A percentile compares a stretch with the other conserved stretches of the same genome.
These are phyloP conservation scores for Brettanomyces nanus DNA, from an alignment of 805 yeast species.

Conservation along the genomic window DNA sequence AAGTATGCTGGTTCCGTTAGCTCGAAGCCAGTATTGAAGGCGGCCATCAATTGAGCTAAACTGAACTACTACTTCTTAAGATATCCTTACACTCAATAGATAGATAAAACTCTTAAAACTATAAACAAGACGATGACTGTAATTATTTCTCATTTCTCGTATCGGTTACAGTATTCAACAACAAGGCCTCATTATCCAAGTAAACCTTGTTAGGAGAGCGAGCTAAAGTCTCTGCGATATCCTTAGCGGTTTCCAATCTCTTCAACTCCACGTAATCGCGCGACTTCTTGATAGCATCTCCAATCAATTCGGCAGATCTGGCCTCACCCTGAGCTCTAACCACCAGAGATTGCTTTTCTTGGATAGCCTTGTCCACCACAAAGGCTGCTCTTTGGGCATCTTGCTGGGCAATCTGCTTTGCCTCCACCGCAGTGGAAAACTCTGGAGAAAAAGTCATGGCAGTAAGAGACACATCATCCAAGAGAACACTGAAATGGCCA, in stretches of 20 bases:
- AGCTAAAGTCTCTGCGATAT: slow-evolving; percentile 80
- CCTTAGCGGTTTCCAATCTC: slow-evolving; percentile 94
- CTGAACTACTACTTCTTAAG: background rate
- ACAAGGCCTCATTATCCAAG: slow-evolving; percentile 84
- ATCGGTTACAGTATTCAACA: slow-evolving; percentile 83
- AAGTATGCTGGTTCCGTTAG: slow-evolving; percentile 59
- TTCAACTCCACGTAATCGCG: slow-evolving; percentile 94
- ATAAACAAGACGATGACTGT: background rate
- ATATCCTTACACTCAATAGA: background rate
- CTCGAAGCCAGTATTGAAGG: slow-evolving; percentile 36
- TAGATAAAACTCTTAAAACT: background rate
- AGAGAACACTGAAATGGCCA: slow-evolving; percentile 69
- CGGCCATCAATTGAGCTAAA: slow-evolving; percentile 27
- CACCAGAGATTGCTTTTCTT: slow-evolving; percentile 94
- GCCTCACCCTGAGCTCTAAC: slow-evolving; percentile 99
- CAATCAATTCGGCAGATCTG: slow-evolving; percentile 92
- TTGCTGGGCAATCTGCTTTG: slow-evolving; percentile 98
- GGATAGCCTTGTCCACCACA: slow-evolving; percentile 92
- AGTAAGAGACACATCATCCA: slow-evolving; percentile 95
- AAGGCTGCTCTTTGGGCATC: slow-evolving; percentile 99
- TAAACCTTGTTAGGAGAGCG: slow-evolving; percentile 86
- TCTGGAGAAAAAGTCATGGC: slow-evolving; percentile 97
- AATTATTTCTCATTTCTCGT: slow-evolving; percentile 39
- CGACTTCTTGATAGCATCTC: slow-evolving; percentile 97
- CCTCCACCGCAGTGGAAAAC: slow-evolving; percentile 95